These are phyloP conservation scores for Melocanna baccifera DNA, from an alignment of 176 grass and related monocot species.

Conservation along the genomic window DNA sequence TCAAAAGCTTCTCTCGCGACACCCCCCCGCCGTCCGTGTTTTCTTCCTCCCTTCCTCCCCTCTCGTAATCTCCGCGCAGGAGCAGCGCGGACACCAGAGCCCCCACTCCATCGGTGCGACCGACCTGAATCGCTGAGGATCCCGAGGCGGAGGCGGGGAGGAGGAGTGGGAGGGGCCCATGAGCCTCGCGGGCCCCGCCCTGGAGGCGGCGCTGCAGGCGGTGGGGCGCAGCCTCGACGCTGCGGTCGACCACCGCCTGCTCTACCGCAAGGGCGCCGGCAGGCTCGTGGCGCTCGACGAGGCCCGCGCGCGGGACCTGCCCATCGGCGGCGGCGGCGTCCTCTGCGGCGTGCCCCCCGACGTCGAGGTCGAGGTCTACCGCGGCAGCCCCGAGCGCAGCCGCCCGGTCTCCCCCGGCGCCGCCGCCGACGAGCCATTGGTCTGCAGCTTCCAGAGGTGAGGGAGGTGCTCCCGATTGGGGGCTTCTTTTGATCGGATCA, in stretches of 20 bases:
- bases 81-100: neutral
- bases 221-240: constrained; percentile 73
- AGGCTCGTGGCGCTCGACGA: constrained; percentile 57
- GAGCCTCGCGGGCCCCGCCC: constrained; percentile 54
- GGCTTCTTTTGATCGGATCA: constrained; percentile 27
- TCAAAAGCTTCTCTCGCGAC: constrained; percentile 52
- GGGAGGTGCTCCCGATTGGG: constrained; percentile 6
- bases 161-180: constrained; percentile 20
- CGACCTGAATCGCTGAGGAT: constrained; percentile 22
- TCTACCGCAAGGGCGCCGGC: constrained; percentile 71
- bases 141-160: constrained; percentile 36
- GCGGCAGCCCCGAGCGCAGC: constrained; percentile 39
- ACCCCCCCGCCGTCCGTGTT: neutral
- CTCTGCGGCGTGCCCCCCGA: constrained; percentile 56
- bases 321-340: constrained; percentile 22
- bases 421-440: constrained; percentile 36
- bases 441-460: constrained; percentile 73
- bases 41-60: neutral
- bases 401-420: neutral
- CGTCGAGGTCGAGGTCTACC: constrained; percentile 44
- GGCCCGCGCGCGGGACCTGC: constrained; percentile 44
- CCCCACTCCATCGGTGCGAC: neutral
- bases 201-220: constrained; percentile 65
- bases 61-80: neutral
- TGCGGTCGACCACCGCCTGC: constrained; percentile 64